These are phyloP conservation scores for Erythrobasidium yunnanense DNA, from an alignment of 768 basidiomycete species.

Conservation along the genomic window DNA sequence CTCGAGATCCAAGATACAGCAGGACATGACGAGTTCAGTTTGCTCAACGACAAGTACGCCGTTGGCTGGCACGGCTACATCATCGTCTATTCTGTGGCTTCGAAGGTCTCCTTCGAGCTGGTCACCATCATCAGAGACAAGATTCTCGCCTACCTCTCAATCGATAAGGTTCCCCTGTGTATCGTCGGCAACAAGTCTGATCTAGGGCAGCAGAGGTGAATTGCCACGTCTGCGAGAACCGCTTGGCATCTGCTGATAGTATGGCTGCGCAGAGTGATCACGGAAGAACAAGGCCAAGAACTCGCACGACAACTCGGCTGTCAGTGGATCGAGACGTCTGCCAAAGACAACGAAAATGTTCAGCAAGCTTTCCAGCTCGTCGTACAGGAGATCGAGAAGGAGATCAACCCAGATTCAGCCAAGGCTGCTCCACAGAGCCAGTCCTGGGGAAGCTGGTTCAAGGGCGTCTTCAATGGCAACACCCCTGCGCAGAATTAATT, in stretches of 20 bases:
- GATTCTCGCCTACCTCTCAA: slow-evolving; percentile 75
- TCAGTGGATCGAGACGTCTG: slow-evolving; percentile 36
- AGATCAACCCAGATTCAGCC: slow-evolving; percentile 13
- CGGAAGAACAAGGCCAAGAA: slow-evolving; percentile 32
- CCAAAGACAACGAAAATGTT: slow-evolving; percentile 38
- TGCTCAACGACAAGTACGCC: slow-evolving; percentile 83
- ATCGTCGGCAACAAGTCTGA: slow-evolving; percentile 89
- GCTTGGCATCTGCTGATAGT: background rate
- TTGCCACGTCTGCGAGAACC: background rate
- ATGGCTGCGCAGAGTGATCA: slow-evolving; percentile 30
- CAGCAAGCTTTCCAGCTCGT: slow-evolving; percentile 33
- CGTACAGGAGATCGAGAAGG: slow-evolving; percentile 37
- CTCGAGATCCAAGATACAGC: slow-evolving; percentile 98
- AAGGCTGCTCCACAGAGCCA: slow-evolving; percentile 11
- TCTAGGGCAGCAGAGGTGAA: slow-evolving; percentile 56
- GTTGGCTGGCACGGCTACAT: slow-evolving; percentile 87
- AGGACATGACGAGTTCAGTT: slow-evolving; percentile 96
- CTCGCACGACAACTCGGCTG: slow-evolving; percentile 29
- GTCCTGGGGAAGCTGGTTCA: slow-evolving; percentile 22
- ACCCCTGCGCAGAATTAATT: background rate
- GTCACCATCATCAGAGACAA: slow-evolving; percentile 85
- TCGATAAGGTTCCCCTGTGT: slow-evolving; percentile 76
- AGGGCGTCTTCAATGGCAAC: slow-evolving; percentile 17
- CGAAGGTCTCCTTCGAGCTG: slow-evolving; percentile 85
- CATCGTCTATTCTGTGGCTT: slow-evolving; percentile 88